Evolutionary conservation across 768 basidiomycete genomes (phyloP), one percentile per base, ranked within the genome.

Genomic region (Leccinum boreale): DNA sequence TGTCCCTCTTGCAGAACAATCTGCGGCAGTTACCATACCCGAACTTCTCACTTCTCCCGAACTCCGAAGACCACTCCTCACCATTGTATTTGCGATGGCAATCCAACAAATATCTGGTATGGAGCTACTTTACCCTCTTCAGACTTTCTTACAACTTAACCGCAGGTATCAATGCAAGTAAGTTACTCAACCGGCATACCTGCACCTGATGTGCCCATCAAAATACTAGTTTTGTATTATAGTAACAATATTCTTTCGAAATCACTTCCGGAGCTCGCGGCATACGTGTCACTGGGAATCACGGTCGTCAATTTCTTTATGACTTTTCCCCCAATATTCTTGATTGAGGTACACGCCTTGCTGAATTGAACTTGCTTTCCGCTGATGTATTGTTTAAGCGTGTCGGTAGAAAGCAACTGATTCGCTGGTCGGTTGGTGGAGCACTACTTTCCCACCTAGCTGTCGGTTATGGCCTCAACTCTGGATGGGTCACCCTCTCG

Each of bases 161-260:
- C 10, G 50, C 55, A 89, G 90, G 90, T 17, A 86, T 92, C 66
- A 92, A 91, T 69, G 89, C 88, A 66, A 82, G 87, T 84, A 61
- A 63, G 64, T 47, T 24, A n/a, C 42, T 50, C 28, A 4, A 51
- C 21, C 19, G 19, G 45, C 36, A 59, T 45, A 31, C 21, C 51
- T 23, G 5, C 26, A 8, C 28, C 10, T 52, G 14, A 19, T 3
- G 14, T 50, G 36, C 53, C 57, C 57, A 62, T 53, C 23, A n/a
- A 23, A 28, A 29, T 57, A 28, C 26, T 68, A 87, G 94, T 96
- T 26, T 78, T 96, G 55, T 96, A 94, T 71, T 96, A 95, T 74
- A 92, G 89, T 73, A 94, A 92, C 63, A 83, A 86, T 50, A 97
- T 97, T 62, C 81, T 97, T 24, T 83, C 86, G 24, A 88, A 83